Percentiles rank a stretch among this genome's conserved stretches.
phyloP scores from a whole-genome alignment of 306 rosid genomes.

The Delonix regia region DNA sequence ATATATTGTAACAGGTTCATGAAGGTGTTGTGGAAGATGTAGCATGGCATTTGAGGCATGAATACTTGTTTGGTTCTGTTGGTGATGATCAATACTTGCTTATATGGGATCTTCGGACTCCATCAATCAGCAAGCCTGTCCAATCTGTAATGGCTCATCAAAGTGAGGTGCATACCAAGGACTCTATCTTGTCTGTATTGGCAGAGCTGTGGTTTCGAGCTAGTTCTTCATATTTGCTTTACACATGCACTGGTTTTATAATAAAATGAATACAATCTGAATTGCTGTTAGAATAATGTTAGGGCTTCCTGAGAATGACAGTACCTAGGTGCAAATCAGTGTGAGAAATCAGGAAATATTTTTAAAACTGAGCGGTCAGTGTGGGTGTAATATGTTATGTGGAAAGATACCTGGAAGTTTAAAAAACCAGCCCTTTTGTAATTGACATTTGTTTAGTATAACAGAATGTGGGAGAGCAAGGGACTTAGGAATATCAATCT shows the following conservation, averaged over 20 bases:
- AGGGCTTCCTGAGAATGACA: neutral
- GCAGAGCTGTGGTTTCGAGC: neutral
- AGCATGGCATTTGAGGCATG: constrained; percentile 99
- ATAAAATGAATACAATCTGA: neutral
- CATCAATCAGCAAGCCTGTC: constrained; percentile 81
- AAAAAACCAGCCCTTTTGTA: neutral
- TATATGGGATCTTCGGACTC: constrained; percentile 93
- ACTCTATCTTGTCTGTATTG: neutral
- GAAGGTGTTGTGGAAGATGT: constrained; percentile 99
- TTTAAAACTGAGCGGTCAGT: neutral
- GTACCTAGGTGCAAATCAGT: too few relatives aligned
- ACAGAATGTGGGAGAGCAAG: neutral
- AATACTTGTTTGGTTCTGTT: constrained; percentile 95
- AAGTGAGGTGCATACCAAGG: constrained; percentile 70
- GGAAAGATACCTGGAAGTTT: neutral
- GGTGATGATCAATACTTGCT: constrained; percentile 94
- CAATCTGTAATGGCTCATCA: constrained; percentile 93
- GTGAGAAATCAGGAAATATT: too few relatives aligned
- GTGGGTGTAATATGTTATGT: neutral
- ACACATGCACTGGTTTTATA: neutral
- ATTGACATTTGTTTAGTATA: neutral
- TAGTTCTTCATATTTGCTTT: neutral
- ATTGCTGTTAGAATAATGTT: neutral
- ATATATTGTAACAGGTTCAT: constrained; percentile 60
- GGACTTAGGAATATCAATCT: constrained; percentile 7